A percentile compares a stretch with the other conserved stretches of the same genome.
phyloP scores from a whole-genome alignment of 2,329 filamentous ascomycete genomes.

The Scedosporium aurantiacum region DNA sequence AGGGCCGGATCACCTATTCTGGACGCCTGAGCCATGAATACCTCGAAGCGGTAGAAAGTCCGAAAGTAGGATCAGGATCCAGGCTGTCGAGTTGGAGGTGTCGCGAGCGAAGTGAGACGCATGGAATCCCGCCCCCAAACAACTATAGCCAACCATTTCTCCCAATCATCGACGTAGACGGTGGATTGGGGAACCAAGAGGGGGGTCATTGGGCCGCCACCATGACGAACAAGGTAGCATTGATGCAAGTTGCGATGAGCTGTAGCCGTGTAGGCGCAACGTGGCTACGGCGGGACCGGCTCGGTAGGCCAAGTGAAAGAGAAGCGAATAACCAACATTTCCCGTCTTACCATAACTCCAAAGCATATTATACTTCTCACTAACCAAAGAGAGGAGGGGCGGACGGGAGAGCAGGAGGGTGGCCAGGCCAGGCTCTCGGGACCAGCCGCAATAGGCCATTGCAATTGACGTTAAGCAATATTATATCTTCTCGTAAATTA shows the following conservation, averaged over 20 bases:
- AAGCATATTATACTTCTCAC: background rate
- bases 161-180: background rate
- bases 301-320: background rate
- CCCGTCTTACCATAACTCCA: background rate
- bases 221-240: background rate
- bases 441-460: background rate
- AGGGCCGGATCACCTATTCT: too few relatives aligned
- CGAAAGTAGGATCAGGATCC: background rate
- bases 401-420: too few relatives aligned
- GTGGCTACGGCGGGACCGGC: background rate
- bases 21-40: too few relatives aligned
- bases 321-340: background rate
- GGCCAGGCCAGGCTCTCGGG: background rate
- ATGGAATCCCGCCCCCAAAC: background rate
- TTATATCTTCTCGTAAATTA: too few relatives aligned
- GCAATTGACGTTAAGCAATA: too few relatives aligned
- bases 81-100: background rate
- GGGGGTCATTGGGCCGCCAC: background rate
- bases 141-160: background rate
- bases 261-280: background rate
- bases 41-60: too few relatives aligned
- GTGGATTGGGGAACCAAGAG: background rate
- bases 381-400: background rate
- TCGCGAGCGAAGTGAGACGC: background rate
- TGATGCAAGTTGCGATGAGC: background rate